Percentiles rank a stretch among this genome's conserved stretches.
Evolutionary conservation across 768 basidiomycete species (phyloP).

Genomic region (Leccinum fibrillosum): DNA sequence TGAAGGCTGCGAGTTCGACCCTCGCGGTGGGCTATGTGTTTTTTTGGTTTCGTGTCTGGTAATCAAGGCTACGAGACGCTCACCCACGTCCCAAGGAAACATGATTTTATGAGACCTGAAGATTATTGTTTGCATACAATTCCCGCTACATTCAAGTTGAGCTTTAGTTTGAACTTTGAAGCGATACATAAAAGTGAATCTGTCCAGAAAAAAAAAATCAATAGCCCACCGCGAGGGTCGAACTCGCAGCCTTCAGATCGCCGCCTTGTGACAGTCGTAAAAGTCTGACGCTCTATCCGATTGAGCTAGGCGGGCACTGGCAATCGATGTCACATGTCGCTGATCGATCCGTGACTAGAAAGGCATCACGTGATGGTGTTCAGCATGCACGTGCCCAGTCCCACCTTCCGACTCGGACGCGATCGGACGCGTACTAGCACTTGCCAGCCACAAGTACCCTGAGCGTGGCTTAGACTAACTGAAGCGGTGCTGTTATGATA

Average conservation of each 20-base stretch:
- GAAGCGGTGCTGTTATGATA: conserved; percentile 22
- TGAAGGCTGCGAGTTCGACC: conserved; percentile 65
- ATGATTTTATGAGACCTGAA: no score
- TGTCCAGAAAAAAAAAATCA: not conserved
- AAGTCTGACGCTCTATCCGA: conserved; percentile 68
- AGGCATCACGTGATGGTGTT: conserved; percentile 14
- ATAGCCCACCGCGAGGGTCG: conserved; percentile 82
- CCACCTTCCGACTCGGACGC: no score
- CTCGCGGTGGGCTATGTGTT: conserved; percentile 55
- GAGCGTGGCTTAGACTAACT: no score
- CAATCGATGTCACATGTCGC: conserved; percentile 14
- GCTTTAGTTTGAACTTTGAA: no score
- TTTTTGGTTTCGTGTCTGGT: not conserved
- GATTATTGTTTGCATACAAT: no score
- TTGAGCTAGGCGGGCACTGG: conserved; percentile 55
- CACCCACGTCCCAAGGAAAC: no score
- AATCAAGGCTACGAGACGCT: no score
- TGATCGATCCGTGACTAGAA: conserved; percentile 33
- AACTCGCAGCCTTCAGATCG: conserved; percentile 84
- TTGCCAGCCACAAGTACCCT: no score
- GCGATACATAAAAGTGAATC: not conserved
- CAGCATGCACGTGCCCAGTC: conserved; percentile 13
- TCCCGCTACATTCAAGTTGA: no score
- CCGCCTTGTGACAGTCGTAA: conserved; percentile 44
- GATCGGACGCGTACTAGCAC: not conserved